Conservation (phyloP, 306 rosid genomes). For the Quercus glauca region DNA sequence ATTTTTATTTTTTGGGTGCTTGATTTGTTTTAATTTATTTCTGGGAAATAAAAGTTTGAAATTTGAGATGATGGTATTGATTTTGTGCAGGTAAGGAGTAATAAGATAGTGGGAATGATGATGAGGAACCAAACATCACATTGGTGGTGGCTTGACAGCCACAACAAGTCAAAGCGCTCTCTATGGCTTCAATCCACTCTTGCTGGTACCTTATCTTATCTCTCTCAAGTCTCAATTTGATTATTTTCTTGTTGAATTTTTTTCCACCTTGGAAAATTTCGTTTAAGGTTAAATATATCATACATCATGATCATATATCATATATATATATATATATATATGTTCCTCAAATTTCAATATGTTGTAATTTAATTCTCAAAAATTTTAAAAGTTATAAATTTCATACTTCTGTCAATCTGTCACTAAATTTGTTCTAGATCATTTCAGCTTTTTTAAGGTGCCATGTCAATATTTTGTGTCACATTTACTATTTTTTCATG, state of each 20-base stretch:
- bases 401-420: too few relatives aligned
- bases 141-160: slow-evolving; percentile 78
- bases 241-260: not conserved
- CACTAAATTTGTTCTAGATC: too few relatives aligned
- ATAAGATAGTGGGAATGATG: slow-evolving; percentile 35
- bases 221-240: not conserved
- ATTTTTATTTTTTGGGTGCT: not conserved
- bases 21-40: not conserved
- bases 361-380: too few relatives aligned
- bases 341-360: too few relatives aligned
- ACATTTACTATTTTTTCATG: too few relatives aligned
- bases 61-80: slow-evolving; percentile 15
- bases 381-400: too few relatives aligned
- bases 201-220: slow-evolving; percentile 40
- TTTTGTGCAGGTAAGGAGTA: slow-evolving; percentile 22
- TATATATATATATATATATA: too few relatives aligned
- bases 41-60: not conserved
- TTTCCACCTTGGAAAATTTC: not conserved
- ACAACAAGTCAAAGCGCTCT: slow-evolving; percentile 42
- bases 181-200: slow-evolving; percentile 85
- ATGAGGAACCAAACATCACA: slow-evolving; percentile 41
- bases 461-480: too few relatives aligned
- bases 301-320: too few relatives aligned
- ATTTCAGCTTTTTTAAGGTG: too few relatives aligned
- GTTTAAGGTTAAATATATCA: too few relatives aligned